Conservation (phyloP, 768 basidiomycete genomes). For the Hypholoma sublateritium region DNA sequence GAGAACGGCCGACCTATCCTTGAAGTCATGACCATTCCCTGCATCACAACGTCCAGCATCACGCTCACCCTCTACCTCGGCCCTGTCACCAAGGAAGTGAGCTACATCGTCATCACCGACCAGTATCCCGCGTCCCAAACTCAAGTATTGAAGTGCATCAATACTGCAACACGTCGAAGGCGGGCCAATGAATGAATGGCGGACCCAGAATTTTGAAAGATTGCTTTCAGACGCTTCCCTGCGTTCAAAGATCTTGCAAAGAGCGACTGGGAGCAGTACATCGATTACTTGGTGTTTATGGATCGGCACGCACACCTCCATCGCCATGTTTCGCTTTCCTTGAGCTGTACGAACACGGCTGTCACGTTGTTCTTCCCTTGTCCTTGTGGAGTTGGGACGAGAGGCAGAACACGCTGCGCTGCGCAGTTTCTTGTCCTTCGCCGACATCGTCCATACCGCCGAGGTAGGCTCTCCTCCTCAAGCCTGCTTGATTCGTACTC, state of each 20-base stretch:
- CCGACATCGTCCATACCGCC: constrained; percentile 24
- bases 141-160: constrained; percentile 26
- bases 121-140: constrained; percentile 22
- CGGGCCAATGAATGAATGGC: constrained; percentile 28
- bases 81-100: constrained; percentile 30
- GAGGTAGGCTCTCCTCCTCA: constrained; percentile 37
- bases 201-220: constrained; percentile 21
- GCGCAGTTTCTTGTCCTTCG: constrained; percentile 16
- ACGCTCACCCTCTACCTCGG: constrained; percentile 34
- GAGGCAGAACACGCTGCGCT: constrained; percentile 1
- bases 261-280: constrained; percentile 20
- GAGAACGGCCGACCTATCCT: constrained; percentile 16
- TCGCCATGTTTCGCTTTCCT: too few relatives aligned
- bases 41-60: constrained; percentile 33
- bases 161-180: constrained; percentile 8
- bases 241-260: constrained; percentile 30
- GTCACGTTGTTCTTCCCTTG: too few relatives aligned
- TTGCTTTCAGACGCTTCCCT: constrained; percentile 27
- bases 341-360: too few relatives aligned
- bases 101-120: constrained; percentile 22
- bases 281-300: too few relatives aligned
- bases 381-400: too few relatives aligned
- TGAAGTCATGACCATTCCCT: constrained; percentile 29
- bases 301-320: too few relatives aligned
- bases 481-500: constrained; percentile 80